Base-by-base conservation (phyloP, 331 rosid species). In the Stylosanthes scabra region DNA sequence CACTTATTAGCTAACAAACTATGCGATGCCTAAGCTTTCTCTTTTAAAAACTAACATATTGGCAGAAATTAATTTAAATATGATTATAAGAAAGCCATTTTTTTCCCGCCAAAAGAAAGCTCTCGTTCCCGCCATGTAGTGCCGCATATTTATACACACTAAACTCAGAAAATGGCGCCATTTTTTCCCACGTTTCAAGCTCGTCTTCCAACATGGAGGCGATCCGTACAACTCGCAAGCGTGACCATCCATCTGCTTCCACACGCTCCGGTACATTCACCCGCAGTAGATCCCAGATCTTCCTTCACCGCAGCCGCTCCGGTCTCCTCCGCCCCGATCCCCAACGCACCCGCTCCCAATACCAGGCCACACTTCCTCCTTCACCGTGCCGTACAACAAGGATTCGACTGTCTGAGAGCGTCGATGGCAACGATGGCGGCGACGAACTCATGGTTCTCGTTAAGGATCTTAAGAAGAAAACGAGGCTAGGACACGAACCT, bases 191-290 rank as follows among this genome's bases (percentile, higher is more conserved):
- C 66, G n/a, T 7, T 25, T 52, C 15, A 46, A 14, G 59, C 65
- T 12, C n/a, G 54, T 34, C n/a, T 44, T 34, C 46, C 13, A 56
- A 77, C 68, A 86, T 90, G 98, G 90, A 83, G 11, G 64, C 83
- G 0, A 68, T 20, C 5, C 76, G 8, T 39, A 72, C 37, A 15
- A 72, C 83, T 25, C 54, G 79, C 45, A 76, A 80, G 64, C 81
- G 83, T 13, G 72, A 58, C 65, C 79, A 10, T 13, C 46, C 58
- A 0, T 29, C 54, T 10, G 34, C 72, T 10, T 50, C 72, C 0
- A 28, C 74, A 7, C 34, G 41, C 2, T 27, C 28, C 1, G 71
- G 49, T 9, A 37, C 64, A 51, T 13, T 42, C 67, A 84, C 83
- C 55, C 68, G 84, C 50, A 78, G 71, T 74, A 76, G 57, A 60